These are phyloP conservation scores for Sanghuangporus sanghuang DNA, from an alignment of 1,284 basidiomycete species.

Conservation along the genomic window DNA sequence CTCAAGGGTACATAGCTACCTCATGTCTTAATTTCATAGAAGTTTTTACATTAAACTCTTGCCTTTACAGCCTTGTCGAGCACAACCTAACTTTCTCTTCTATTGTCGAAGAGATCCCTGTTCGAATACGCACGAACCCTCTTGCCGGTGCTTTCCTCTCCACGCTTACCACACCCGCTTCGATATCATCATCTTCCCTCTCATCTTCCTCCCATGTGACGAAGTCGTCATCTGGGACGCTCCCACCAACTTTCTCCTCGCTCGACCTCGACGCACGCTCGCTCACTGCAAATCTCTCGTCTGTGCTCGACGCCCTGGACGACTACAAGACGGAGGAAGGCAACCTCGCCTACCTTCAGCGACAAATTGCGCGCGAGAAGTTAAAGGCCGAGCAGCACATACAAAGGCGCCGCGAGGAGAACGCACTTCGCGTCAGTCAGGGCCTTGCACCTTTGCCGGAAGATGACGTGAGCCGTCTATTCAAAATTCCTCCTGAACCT, in stretches of 20 bases:
- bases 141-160: slow-evolving; percentile 49
- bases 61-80: slow-evolving; percentile 63
- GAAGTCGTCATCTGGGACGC: slow-evolving; percentile 34
- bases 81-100: slow-evolving; percentile 87
- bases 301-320: slow-evolving; percentile 82
- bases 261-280: slow-evolving; percentile 59
- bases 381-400: slow-evolving; percentile 77
- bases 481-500: slow-evolving; percentile 88
- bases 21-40: neutral
- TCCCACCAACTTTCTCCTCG: slow-evolving; percentile 52
- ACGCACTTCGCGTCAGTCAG: slow-evolving; percentile 74
- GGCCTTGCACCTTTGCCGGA: slow-evolving; percentile 85
- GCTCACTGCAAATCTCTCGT: slow-evolving; percentile 68
- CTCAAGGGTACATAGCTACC: slow-evolving; percentile 56
- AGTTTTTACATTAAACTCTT: slow-evolving; percentile 15
- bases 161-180: slow-evolving; percentile 20
- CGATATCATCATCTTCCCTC: neutral
- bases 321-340: slow-evolving; percentile 87
- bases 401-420: slow-evolving; percentile 88
- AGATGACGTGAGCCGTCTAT: slow-evolving; percentile 77
- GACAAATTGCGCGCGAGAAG: slow-evolving; percentile 91
- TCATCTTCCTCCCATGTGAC: slow-evolving; percentile 23
- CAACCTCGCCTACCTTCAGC: slow-evolving; percentile 87
- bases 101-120: slow-evolving; percentile 86
- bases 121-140: slow-evolving; percentile 85